phyloP scores from a whole-genome alignment of 2,329 filamentous ascomycete genomes.

The Aspergillus glaucus region DNA sequence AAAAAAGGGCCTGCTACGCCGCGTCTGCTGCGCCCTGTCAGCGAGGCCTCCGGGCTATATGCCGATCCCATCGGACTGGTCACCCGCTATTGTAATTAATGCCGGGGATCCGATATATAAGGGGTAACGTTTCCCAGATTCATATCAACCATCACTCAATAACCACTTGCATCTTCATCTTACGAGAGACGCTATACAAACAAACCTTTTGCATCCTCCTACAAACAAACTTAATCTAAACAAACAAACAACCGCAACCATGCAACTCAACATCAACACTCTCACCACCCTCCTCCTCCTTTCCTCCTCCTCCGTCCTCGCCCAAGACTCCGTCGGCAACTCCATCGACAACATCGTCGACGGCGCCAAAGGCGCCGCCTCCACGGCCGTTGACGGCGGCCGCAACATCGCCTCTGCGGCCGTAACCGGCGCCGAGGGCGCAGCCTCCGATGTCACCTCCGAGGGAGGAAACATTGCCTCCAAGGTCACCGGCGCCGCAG shows the following conservation, averaged over 20 bases:
- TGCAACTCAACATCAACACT: constrained; percentile 23
- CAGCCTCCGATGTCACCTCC: constrained; percentile 9
- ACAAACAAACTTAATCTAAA: background rate
- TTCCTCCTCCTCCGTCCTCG: constrained; percentile 13
- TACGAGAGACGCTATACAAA: too few species aligned
- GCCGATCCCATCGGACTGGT: too few species aligned
- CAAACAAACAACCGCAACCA: constrained; percentile 9
- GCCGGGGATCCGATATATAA: too few species aligned
- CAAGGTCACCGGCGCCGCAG: background rate
- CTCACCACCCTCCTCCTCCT: constrained; percentile 19
- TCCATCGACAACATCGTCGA: constrained; percentile 15
- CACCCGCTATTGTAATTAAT: too few species aligned
- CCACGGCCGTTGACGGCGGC: constrained; percentile 13
- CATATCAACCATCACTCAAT: too few species aligned
- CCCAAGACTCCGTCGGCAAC: constrained; percentile 10
- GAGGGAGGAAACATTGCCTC: background rate
- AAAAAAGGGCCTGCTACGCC: too few species aligned
- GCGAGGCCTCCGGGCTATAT: too few species aligned
- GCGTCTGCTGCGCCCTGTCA: too few species aligned
- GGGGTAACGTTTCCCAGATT: too few species aligned
- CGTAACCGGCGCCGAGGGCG: constrained; percentile 10
- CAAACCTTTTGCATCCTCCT: too few species aligned
- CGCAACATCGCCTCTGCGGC: constrained; percentile 4
- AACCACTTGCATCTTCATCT: too few species aligned
- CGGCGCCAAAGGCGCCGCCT: constrained; percentile 7